phyloP scores from a whole-genome alignment of 192 early-diverging fungal species.

The Diversispora eburnea region DNA sequence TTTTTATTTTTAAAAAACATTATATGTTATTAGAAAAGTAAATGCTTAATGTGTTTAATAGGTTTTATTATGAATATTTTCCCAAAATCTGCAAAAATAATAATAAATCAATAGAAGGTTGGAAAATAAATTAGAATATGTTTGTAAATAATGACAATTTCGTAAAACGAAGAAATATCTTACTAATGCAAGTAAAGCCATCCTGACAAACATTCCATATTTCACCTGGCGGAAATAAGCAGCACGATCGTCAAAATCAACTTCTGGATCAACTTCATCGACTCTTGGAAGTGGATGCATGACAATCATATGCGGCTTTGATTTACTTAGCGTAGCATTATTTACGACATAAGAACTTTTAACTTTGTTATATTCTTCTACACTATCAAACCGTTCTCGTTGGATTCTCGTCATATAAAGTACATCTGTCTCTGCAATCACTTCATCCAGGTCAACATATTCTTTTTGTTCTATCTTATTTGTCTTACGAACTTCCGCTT shows the following conservation, averaged over 20 bases:
- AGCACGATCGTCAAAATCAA: constrained; percentile 96
- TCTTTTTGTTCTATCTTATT: constrained; percentile 66
- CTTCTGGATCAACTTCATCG: constrained; percentile 93
- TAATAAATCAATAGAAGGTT: background rate
- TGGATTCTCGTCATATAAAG: constrained; percentile 97
- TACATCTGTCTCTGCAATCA: constrained; percentile 88
- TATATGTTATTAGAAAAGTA: too few species aligned
- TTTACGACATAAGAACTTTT: constrained; percentile 79
- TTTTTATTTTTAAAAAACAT: too few species aligned
- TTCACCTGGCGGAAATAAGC: constrained; percentile 99
- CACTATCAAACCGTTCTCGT: constrained; percentile 83
- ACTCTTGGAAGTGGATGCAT: constrained; percentile 98
- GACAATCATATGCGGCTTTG: constrained; percentile 95
- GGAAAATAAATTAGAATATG: background rate
- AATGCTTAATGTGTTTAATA: too few species aligned
- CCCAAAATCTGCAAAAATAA: constrained; percentile 3
- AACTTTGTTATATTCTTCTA: constrained; percentile 78
- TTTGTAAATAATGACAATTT: too few species aligned
- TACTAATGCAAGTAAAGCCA: constrained; percentile 93
- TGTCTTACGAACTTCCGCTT: constrained; percentile 70
- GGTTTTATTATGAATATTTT: constrained; percentile 2
- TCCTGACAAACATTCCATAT: constrained; percentile 96
- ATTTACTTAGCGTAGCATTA: constrained; percentile 78
- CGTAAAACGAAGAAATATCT: background rate
- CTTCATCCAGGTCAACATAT: constrained; percentile 66